Evolutionary conservation across 2,329 filamentous ascomycete genomes (phyloP).

Genomic region (Gnomoniopsis sp.): DNA sequence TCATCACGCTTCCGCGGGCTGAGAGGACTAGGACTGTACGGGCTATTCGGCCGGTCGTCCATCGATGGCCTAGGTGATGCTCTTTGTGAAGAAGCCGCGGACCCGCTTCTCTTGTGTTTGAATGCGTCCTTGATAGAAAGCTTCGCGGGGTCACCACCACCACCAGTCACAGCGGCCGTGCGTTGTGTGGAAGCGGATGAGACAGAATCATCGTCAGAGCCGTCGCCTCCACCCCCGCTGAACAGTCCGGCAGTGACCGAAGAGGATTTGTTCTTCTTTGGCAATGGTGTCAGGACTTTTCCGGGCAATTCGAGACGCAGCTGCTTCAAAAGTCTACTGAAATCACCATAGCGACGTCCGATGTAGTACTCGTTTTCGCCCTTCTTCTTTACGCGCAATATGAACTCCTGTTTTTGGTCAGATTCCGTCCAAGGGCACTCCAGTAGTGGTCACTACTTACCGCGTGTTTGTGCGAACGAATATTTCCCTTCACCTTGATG

Average conservation of each 20-base stretch:
- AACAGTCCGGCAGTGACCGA: conserved; percentile 47
- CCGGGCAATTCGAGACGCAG: conserved; percentile 84
- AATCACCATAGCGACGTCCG: conserved; percentile 84
- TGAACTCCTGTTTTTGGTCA: conserved; percentile 64
- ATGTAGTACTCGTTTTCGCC: conserved; percentile 75
- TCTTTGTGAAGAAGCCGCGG: conserved; percentile 31
- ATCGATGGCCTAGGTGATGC: conserved; percentile 41
- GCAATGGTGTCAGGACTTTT: conserved; percentile 80
- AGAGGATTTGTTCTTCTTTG: conserved; percentile 86
- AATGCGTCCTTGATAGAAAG: conserved; percentile 35
- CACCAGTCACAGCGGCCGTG: conserved; percentile 26
- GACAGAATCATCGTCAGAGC: conserved; percentile 75
- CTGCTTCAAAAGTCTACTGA: conserved; percentile 72
- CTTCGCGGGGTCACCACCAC: conserved; percentile 26
- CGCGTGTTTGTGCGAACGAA: conserved; percentile 88
- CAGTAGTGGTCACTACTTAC: conserved; percentile 47
- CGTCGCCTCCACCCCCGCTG: conserved; percentile 47
- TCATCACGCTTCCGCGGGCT: conserved; percentile 25
- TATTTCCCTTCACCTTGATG: conserved; percentile 76
- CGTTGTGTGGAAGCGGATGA: conserved; percentile 75
- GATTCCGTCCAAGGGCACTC: background rate
- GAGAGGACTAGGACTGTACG: conserved; percentile 20
- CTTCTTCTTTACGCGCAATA: conserved; percentile 79
- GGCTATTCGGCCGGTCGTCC: conserved; percentile 36
- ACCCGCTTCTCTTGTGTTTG: conserved; percentile 36